Evolutionary conservation across 2,329 filamentous ascomycete genomes (phyloP).

Genomic region (Beauveria bassiana): DNA sequence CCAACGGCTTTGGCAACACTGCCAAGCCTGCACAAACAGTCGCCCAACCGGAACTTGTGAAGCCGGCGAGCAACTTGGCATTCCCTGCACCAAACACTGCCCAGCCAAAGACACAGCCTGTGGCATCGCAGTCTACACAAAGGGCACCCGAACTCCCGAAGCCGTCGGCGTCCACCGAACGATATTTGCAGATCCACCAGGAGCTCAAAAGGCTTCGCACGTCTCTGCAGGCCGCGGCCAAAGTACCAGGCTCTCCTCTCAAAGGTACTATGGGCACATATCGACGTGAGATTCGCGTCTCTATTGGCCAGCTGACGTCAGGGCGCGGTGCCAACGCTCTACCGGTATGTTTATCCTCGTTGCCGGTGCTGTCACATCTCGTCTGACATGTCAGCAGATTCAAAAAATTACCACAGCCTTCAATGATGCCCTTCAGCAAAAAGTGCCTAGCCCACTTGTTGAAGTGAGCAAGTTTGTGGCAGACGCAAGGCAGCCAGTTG

Average conservation of each 20-base stretch:
- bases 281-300: slow-evolving; percentile 62
- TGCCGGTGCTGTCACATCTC: background rate
- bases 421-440: slow-evolving; percentile 43
- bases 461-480: slow-evolving; percentile 48
- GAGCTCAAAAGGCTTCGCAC: slow-evolving; percentile 62
- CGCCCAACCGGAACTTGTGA: slow-evolving; percentile 10
- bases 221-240: slow-evolving; percentile 48
- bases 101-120: slow-evolving; percentile 12
- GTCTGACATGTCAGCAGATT: slow-evolving; percentile 22
- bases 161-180: slow-evolving; percentile 24
- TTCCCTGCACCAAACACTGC: background rate
- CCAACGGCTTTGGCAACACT: slow-evolving; percentile 17
- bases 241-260: slow-evolving; percentile 37
- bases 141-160: background rate
- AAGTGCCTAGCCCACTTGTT: slow-evolving; percentile 43
- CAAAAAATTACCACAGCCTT: slow-evolving; percentile 35
- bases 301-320: slow-evolving; percentile 64
- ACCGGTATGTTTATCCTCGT: slow-evolving; percentile 25
- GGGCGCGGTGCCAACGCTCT: slow-evolving; percentile 52
- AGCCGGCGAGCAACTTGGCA: background rate
- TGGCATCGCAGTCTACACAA: slow-evolving; percentile 3
- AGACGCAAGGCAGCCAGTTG: slow-evolving; percentile 35
- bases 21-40: slow-evolving; percentile 17
- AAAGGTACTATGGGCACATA: slow-evolving; percentile 64
- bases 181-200: slow-evolving; percentile 54